Base-by-base conservation (phyloP, 2,329 filamentous ascomycete species). In the Colletotrichum tofieldiae region DNA sequence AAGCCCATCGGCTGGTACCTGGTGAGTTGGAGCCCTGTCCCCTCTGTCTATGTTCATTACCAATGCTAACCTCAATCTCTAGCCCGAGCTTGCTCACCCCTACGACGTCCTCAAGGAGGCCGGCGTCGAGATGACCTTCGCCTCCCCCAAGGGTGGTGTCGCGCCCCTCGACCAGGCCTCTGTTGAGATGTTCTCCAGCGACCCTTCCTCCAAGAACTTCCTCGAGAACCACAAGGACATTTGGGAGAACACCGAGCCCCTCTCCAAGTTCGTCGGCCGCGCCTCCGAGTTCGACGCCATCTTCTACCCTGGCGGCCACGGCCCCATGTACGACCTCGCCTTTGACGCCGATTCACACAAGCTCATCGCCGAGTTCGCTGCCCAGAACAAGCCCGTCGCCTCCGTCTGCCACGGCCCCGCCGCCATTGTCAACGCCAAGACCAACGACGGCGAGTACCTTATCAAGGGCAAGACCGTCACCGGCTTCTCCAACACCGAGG, bases 331-430 rank as follows among this genome's bases (percentile, higher is more conserved):
- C 80, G 92, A 93, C 78, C 88, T 93, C 23, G 87, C 86, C 66
- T 82, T 83, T 68, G 88, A 92, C 77, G 74, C 82, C 26, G 83
- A 84, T n/a, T 91, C 88, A 35, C 87, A 90, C 75, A 82, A 86
- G 73, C 82, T 94, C 45, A 89, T 92, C 77, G 82, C 84, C 72
- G 90, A 93, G 79, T 93, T 94, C 79, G 88, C 86, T 77, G 82
- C 84, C 49, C 85, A 86, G 3, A 88, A 86, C 74, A 93, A 93
- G 84, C 84, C 90, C 66, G 87, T 93, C 18, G 84, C 89, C 0
- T 90, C 92, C 4, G 91, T 94, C 56, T 93, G 92, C 84, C 92
- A 94, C 81, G 92, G 91, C 7, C 90, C 92, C 2, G 88, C 88
- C 4, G 92, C 87, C 16, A 84, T 94, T 20, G 84, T 87, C 60